Evolutionary conservation across 2,329 filamentous ascomycete genomes (phyloP), one percentile per base, ranked within the genome.

Genomic region (Exophiala aquamarina): DNA sequence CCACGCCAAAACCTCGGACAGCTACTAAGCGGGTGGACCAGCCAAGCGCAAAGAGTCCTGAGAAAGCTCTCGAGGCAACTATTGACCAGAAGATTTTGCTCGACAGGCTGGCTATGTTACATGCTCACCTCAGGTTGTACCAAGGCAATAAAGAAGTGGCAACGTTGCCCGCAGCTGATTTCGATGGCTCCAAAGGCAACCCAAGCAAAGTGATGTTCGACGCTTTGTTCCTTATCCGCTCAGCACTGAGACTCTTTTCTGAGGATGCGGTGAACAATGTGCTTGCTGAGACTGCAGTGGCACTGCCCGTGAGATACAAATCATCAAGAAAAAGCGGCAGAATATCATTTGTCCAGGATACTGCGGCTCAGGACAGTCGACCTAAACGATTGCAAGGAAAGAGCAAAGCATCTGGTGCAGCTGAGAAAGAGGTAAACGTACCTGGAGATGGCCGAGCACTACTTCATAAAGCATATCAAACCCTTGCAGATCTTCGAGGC

Each of bases 261-360:
- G 42, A 57, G 34, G 57, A 95, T 66, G 84, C 91, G 2, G 86
- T 93, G 3, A 94, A 92, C 65, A 94, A 89, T 14, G 87, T 92
- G 8, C 78, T 97, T 13, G 88, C 92, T 36, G 93, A 98, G 60
- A 96, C 93, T 1, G 95, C 90, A 0, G 83, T 96, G 19, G 94
- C 90, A 0, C 89, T 91, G 1, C 84, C 90, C 0, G 55, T 74
- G 92, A 20, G 70, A 72, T 18, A 62, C 65, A 54, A 63, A 67
- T 51, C 48, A 57, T 1, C 83, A 88, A 0, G 74, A 92, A 29
- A 70, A 71, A 56, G 51, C 36, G 54, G 55, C 6, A 51, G 55
- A 31, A 41, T 59, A 10, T 58, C 57, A 3, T 53, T 59, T 28
- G 41, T 59, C 6, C 57, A 50, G 23, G 15, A 9, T 23, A 26